Conservation (phyloP, 345 rosid genomes). For the Raphanus raphanistrum region DNA sequence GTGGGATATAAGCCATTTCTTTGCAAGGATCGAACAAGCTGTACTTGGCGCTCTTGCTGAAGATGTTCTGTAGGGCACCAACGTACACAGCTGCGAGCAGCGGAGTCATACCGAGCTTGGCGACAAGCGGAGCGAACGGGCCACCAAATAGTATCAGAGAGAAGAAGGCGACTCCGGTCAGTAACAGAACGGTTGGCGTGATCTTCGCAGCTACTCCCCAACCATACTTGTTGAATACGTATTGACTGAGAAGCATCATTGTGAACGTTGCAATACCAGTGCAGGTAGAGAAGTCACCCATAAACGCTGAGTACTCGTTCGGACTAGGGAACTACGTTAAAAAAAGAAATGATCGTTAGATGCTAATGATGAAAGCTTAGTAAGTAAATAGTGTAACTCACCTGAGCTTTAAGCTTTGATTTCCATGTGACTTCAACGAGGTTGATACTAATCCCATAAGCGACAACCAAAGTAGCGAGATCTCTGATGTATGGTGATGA, state of each 20-base stretch:
- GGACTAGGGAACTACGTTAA: constrained; percentile 87
- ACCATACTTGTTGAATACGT: constrained; percentile 76
- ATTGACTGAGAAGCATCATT: constrained; percentile 95
- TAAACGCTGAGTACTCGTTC: constrained; percentile 91
- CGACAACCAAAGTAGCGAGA: constrained; percentile 96
- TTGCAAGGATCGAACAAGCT: constrained; percentile 98
- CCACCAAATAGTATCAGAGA: constrained; percentile 75
- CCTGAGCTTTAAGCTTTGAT: constrained; percentile 99
- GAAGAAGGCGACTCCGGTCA: constrained; percentile 93
- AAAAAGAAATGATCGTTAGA: constrained; percentile 11
- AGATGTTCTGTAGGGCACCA: constrained; percentile 96
- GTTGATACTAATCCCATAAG: constrained; percentile 96
- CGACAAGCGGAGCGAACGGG: constrained; percentile 69
- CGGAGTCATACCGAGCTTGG: constrained; percentile 86
- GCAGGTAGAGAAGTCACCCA: constrained; percentile 97
- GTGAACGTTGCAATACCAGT: constrained; percentile 89
- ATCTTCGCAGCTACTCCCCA: constrained; percentile 97
- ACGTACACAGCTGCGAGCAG: constrained; percentile 96
- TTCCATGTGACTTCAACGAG: constrained; percentile 99
- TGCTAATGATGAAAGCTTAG: not conserved
- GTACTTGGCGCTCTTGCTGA: constrained; percentile 99
- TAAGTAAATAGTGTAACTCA: constrained; percentile 28
- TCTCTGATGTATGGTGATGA: constrained; percentile 89
- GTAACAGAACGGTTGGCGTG: constrained; percentile 83
- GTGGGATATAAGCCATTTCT: constrained; percentile 97